Conservation (phyloP, 2,329 filamentous ascomycete genomes). For the Aspergillus puulaauensis region DNA sequence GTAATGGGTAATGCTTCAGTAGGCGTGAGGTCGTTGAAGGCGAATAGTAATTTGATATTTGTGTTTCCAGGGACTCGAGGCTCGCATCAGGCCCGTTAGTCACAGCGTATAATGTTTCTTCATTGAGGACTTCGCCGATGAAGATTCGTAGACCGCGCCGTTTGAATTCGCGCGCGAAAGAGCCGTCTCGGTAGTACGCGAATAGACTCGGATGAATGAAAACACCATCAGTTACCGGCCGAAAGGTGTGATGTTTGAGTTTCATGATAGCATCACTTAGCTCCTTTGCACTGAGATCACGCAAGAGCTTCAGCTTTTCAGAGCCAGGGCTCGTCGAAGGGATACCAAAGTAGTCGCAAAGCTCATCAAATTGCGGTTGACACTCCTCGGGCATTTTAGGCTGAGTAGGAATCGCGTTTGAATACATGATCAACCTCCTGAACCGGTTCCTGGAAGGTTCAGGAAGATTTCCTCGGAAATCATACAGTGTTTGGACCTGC, state of each 20-base stretch:
- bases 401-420: constrained; percentile 48
- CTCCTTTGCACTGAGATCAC: constrained; percentile 30
- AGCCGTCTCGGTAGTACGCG: constrained; percentile 37
- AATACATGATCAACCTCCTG: constrained; percentile 44
- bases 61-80: constrained; percentile 34
- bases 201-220: constrained; percentile 43
- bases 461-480: constrained; percentile 28
- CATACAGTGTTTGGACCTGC: constrained; percentile 37
- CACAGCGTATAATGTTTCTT: constrained; percentile 46
- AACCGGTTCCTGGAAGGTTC: constrained; percentile 33
- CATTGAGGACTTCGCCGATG: constrained; percentile 47
- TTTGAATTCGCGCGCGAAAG: constrained; percentile 41
- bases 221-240: constrained; percentile 44
- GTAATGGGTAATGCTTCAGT: constrained; percentile 38
- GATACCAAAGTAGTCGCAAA: constrained; percentile 38
- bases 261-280: constrained; percentile 37
- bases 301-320: constrained; percentile 35
- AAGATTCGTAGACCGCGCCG: constrained; percentile 36
- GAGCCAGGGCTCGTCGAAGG: constrained; percentile 16
- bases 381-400: constrained; percentile 40
- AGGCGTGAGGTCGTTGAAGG: constrained; percentile 38
- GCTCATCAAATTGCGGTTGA: constrained; percentile 45
- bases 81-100: constrained; percentile 40
- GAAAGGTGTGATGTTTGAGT: constrained; percentile 48
- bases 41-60: constrained; percentile 47